Evolutionary conservation across 1,139 yeast species (phyloP).

Genomic region (Saccharomyces hybrid): DNA sequence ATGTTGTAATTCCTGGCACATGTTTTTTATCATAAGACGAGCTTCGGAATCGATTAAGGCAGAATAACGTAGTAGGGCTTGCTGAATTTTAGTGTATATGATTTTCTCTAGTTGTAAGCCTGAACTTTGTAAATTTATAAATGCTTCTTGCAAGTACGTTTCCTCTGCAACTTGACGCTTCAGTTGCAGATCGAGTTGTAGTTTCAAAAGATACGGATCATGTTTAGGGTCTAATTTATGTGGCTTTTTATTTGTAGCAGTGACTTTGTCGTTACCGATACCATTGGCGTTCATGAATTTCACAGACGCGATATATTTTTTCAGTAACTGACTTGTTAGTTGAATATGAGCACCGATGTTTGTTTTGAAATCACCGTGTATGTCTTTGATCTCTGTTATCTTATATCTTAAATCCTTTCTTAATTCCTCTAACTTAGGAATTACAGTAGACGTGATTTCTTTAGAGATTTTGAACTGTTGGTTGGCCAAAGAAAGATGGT

Average conservation of each 20-base stretch:
- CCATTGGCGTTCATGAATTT: constrained; percentile 34
- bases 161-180: constrained; percentile 63
- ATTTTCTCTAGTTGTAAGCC: constrained; percentile 66
- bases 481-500: too few species aligned
- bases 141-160: constrained; percentile 62
- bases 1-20: constrained; percentile 53
- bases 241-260: constrained; percentile 11
- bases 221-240: constrained; percentile 31
- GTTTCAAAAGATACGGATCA: constrained; percentile 62
- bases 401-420: too few species aligned
- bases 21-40: constrained; percentile 45
- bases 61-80: constrained; percentile 48
- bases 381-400: too few species aligned
- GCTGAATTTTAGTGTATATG: constrained; percentile 57
- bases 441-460: too few species aligned
- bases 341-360: too few species aligned
- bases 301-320: too few species aligned
- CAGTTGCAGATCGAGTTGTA: constrained; percentile 59
- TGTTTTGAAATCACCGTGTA: too few species aligned
- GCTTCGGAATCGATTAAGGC: constrained; percentile 51
- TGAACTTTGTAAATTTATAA: constrained; percentile 59
- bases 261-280: constrained; percentile 33
- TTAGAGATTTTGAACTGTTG: too few species aligned
- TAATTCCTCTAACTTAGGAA: too few species aligned
- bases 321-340: too few species aligned